Evolutionary conservation across 2,329 filamentous ascomycete species (phyloP), one percentile per base, ranked within the genome.

Genomic region (Fusarium virguliforme): DNA sequence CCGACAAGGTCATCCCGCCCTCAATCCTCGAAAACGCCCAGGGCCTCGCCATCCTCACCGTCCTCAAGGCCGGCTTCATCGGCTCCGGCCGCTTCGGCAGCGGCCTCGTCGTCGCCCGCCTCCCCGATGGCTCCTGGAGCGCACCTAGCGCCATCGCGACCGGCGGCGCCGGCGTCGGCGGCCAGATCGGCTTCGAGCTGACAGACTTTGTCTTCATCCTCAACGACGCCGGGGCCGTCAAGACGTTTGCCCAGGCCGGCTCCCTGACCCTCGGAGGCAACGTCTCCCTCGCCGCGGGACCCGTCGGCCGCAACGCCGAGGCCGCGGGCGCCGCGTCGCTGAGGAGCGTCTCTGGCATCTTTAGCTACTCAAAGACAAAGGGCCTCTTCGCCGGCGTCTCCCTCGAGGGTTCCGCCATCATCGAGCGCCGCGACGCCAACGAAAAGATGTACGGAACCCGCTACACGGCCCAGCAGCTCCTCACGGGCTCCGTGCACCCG

Each of bases 201-300:
- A 96, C 94, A 65, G 94, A 96, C 80, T 99, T 99, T 79, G 96
- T 99, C 79, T 98, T 99, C 83, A 98, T 99, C 73, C 90, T 99
- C 72, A 99, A 99, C 83, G 95, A 99, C 79, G 86, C 90, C 43
- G 89, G 86, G 64, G 95, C 96, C 48, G 95, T 99, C 73, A 94
- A 94, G 81, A 95, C 95, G 8, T 98, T 99, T 82, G 94, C 95
- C 6, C 95, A 98, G 81, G 90, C 92, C 40, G 96, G 96, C 4
- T 95, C 93, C 60, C 86, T 99, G 68, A 98, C 96, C 5, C 87
- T 99, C 7, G 96, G 96, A 75, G 96, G 96, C 72, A 99, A 99
- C 78, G 96, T 98, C 37, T 97, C 94, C 4, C 92, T 99, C 75
- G 96, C 96, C 18, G 96, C 96, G 7, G 96, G 96, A 1, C 96